A percentile compares a stretch with the other conserved stretches of the same genome.
phyloP scores from a whole-genome alignment of 2,329 filamentous ascomycete species.

The Aspergillus alliaceus region DNA sequence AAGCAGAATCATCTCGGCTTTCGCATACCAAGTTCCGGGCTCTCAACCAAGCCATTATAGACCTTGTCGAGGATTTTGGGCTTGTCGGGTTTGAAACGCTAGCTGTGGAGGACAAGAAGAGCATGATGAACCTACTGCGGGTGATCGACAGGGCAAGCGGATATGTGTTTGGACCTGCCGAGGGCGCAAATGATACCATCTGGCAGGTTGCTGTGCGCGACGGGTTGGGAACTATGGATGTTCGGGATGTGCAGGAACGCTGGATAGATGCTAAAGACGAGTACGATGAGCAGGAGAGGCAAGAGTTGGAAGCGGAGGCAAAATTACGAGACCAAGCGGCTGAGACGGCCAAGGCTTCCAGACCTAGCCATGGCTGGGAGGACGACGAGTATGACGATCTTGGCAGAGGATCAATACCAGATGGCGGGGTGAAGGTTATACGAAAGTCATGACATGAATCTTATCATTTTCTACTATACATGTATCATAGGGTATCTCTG shows the following conservation, averaged over 20 bases:
- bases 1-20: constrained; percentile 71
- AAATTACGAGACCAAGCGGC: constrained; percentile 47
- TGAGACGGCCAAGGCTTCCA: constrained; percentile 23
- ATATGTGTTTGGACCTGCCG: constrained; percentile 86
- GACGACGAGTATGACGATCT: constrained; percentile 20
- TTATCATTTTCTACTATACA: constrained; percentile 17
- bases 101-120: constrained; percentile 93
- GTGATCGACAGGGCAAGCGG: constrained; percentile 90
- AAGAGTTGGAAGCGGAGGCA: constrained; percentile 73
- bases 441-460: constrained; percentile 56
- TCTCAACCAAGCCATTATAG: constrained; percentile 82
- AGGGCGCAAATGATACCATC: constrained; percentile 92
- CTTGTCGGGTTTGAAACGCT: constrained; percentile 90
- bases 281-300: constrained; percentile 76
- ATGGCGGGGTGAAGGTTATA: constrained; percentile 70
- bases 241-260: constrained; percentile 87
- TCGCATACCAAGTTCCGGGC: constrained; percentile 75
- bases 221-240: constrained; percentile 69
- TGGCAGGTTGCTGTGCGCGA: constrained; percentile 94
- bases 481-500: constrained; percentile 30
- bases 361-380: constrained; percentile 39
- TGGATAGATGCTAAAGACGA: constrained; percentile 91
- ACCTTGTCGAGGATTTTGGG: constrained; percentile 84
- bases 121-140: constrained; percentile 88
- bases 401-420: constrained; percentile 43